Evolutionary conservation across 768 basidiomycete genomes (phyloP), one percentile per base, ranked within the genome.

Genomic region (Leucocoprinus leucothites): DNA sequence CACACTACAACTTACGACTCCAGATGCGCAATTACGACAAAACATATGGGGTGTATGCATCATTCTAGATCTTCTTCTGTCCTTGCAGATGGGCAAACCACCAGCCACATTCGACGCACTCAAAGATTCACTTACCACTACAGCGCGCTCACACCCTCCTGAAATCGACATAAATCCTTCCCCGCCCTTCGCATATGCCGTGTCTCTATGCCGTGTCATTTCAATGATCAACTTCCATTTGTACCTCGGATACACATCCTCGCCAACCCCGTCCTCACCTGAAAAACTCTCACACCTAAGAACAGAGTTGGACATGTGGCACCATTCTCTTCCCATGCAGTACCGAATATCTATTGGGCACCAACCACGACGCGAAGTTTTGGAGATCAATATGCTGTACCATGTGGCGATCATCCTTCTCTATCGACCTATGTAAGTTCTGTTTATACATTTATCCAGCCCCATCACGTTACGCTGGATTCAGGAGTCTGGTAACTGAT

Each of bases 301-400:
- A 35, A 42, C 52, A 18, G 67, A 69, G 46, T 56, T 69, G n/a
- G 62, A 60, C 41, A 57, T 57, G 41, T 69, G 67, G 67, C 63
- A 67, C 18, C 64, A 61, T 36, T 48, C 41, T 13, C 61, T 69
- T 5, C 67, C 67, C 1, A 51, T 51, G 40, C 60, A 61, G 16
- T 67, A 65, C 55, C 63, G 61, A 2, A 61, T 69, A 26, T 60
- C 63, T 4, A 60, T 66, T 16, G 67, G 67, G 7, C 59, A 60
- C 41, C 61, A 62, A 51, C 54, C 59, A n/a, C 62, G 61, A 6
- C 60, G 61, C 7, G 57, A 62, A n/a, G 64, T 69, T 16, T 50
- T 69, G 38, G 67, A 69, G 53, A 59, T 62, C 36, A 65, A 69
- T 28, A 67, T 69, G 67, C 56, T 66, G 18, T 67, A 67, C 51